A percentile compares a stretch with the other conserved stretches of the same genome.
Conservation (phyloP, 805 yeast species). For the Vanderwaltozyma yarrowii region DNA sequence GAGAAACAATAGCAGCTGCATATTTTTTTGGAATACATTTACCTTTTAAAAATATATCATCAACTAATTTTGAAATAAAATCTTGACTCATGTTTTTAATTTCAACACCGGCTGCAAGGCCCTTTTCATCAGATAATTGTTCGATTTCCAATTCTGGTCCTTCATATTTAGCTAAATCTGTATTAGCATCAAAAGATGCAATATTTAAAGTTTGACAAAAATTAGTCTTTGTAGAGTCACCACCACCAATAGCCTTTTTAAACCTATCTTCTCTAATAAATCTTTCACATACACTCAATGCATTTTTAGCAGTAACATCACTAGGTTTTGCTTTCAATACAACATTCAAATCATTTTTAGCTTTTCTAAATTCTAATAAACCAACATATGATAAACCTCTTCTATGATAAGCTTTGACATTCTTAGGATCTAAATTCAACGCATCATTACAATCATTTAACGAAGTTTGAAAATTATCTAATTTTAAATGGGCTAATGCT, state of each 20-base stretch:
- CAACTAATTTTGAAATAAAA: constrained; percentile 56
- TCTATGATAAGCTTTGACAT: constrained; percentile 76
- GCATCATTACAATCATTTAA: constrained; percentile 69
- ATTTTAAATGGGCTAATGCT: constrained; percentile 80
- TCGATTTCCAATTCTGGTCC: constrained; percentile 23
- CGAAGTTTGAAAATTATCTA: constrained; percentile 81
- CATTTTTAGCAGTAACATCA: constrained; percentile 56
- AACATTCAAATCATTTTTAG: constrained; percentile 54
- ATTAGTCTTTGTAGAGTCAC: constrained; percentile 27
- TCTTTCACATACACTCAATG: constrained; percentile 51
- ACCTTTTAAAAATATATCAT: constrained; percentile 58
- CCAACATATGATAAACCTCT: constrained; percentile 78
- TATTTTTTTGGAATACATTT: constrained; percentile 69
- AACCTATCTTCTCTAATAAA: constrained; percentile 67
- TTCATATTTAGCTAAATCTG: constrained; percentile 22
- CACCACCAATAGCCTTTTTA: constrained; percentile 78
- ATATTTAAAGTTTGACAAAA: constrained; percentile 21
- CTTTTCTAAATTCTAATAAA: constrained; percentile 61
- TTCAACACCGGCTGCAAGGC: constrained; percentile 18
- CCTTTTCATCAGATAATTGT: constrained; percentile 21
- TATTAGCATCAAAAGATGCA: constrained; percentile 24
- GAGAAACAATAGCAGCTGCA: constrained; percentile 70
- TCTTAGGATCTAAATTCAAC: constrained; percentile 51
- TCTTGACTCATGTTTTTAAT: constrained; percentile 37
- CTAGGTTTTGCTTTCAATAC: constrained; percentile 55